Conservation (phyloP, 768 basidiomycete genomes). For the Boletus eberwhitei region DNA sequence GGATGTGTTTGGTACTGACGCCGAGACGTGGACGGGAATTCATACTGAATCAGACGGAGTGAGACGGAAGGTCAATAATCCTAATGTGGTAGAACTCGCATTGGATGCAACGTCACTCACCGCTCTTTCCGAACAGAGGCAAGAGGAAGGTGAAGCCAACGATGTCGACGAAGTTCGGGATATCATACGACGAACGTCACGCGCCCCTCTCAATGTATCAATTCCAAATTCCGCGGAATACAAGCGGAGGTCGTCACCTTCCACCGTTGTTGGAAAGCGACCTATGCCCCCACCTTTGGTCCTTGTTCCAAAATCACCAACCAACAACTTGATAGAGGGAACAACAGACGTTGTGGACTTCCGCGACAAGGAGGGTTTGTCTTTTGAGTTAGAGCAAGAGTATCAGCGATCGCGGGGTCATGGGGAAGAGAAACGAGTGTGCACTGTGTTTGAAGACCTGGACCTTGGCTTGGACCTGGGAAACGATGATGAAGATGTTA, state of each 20-base stretch:
- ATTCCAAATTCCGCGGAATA: conserved; percentile 41
- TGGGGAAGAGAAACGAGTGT: conserved; percentile 43
- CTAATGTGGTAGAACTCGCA: conserved; percentile 51
- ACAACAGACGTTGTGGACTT: conserved; percentile 8
- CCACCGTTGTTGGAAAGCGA: conserved; percentile 34
- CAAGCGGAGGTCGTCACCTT: conserved; percentile 36
- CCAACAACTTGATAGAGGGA: conserved; percentile 29
- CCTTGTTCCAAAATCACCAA: conserved; percentile 39
- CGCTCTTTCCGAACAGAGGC: conserved; percentile 23
- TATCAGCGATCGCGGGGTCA: conserved; percentile 31
- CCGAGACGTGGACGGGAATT: conserved; percentile 59
- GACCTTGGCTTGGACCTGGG: conserved; percentile 42
- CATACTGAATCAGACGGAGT: conserved; percentile 33
- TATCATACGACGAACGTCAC: conserved; percentile 41
- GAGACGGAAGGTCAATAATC: conserved; percentile 28
- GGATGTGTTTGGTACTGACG: conserved; percentile 67
- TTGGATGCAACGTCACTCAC: conserved; percentile 43
- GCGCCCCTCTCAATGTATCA: conserved; percentile 30
- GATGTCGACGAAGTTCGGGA: conserved; percentile 34
- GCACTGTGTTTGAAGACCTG: conserved; percentile 44
- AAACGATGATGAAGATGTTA: conserved; percentile 43
- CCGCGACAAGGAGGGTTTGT: conserved; percentile 16
- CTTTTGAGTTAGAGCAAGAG: conserved; percentile 30
- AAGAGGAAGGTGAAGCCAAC: conserved; percentile 33
- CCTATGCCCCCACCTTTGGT: conserved; percentile 59